A percentile compares a stretch with the other conserved stretches of the same genome.
phyloP scores from a whole-genome alignment of 345 rosid genomes.

The Lagerstroemia speciosa region DNA sequence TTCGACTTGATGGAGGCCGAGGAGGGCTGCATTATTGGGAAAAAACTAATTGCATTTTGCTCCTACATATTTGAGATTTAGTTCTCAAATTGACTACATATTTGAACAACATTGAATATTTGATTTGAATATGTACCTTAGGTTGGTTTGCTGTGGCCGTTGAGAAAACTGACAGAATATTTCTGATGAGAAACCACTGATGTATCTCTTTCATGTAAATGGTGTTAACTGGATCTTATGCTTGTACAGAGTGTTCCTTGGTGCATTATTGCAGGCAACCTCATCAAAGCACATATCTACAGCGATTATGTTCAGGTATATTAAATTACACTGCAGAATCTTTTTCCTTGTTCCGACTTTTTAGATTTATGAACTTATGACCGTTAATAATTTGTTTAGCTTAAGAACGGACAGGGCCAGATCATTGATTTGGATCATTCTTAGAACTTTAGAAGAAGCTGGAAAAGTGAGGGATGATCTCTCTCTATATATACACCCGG shows the following conservation, averaged over 20 bases:
- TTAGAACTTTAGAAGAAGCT: constrained; percentile 46
- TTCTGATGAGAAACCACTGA: background rate
- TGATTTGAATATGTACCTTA: no score
- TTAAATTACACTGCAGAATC: background rate
- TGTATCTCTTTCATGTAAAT: background rate
- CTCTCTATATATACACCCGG: no score
- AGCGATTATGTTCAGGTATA: constrained; percentile 74
- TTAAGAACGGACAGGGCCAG: no score
- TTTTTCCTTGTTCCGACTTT: background rate
- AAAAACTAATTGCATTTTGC: no score
- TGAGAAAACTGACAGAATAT: no score
- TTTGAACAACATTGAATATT: no score
- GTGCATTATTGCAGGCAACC: constrained; percentile 50
- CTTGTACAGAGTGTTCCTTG: constrained; percentile 51
- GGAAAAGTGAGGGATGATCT: no score
- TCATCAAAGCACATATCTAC: constrained; percentile 60
- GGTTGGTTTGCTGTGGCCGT: no score
- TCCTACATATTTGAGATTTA: no score
- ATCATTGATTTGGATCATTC: constrained; percentile 57
- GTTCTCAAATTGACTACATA: no score
- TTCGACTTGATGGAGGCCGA: no score
- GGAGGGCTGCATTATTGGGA: no score
- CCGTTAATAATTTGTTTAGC: background rate
- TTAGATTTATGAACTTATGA: background rate
- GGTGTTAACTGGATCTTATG: background rate